Evolutionary conservation across 257 asterid genomes (phyloP).

Genomic region (Solanum bulbocastanum): DNA sequence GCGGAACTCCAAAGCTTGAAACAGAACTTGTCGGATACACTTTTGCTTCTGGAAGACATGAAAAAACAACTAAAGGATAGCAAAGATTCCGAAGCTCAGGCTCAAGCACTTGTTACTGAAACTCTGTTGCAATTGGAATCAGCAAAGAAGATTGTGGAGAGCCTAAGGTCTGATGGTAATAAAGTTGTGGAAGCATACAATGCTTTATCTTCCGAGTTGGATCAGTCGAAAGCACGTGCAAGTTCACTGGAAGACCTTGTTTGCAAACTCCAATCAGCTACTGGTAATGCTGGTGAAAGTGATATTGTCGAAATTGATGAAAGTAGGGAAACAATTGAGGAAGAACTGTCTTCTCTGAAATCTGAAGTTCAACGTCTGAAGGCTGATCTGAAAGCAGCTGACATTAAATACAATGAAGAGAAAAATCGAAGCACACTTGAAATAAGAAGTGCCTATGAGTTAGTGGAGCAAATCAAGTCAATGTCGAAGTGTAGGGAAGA

Average conservation of each 20-base stretch:
- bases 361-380: conserved; percentile 41
- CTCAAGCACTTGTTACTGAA: conserved; percentile 40
- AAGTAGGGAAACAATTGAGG: conserved; percentile 11
- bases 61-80: conserved; percentile 38
- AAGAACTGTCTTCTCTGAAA: conserved; percentile 34
- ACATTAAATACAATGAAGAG: conserved; percentile 47
- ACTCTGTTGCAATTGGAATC: conserved; percentile 64
- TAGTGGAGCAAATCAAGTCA: conserved; percentile 46
- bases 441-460: conserved; percentile 34
- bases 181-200: conserved; percentile 38
- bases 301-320: conserved; percentile 1
- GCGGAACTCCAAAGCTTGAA: conserved; percentile 40
- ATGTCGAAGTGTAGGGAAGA: conserved; percentile 36
- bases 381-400: conserved; percentile 62
- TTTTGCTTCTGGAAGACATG: conserved; percentile 51
- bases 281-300: background rate
- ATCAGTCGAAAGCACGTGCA: conserved; percentile 57
- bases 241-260: conserved; percentile 48
- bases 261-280: conserved; percentile 36
- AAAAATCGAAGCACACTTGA: conserved; percentile 28
- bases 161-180: conserved; percentile 46
- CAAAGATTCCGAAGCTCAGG: conserved; percentile 60
- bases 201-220: conserved; percentile 46
- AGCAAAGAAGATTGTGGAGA: conserved; percentile 47
- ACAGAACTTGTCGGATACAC: conserved; percentile 36